Conservation (phyloP, 2,329 filamentous ascomycete genomes). For the Blastomyces percursus region DNA sequence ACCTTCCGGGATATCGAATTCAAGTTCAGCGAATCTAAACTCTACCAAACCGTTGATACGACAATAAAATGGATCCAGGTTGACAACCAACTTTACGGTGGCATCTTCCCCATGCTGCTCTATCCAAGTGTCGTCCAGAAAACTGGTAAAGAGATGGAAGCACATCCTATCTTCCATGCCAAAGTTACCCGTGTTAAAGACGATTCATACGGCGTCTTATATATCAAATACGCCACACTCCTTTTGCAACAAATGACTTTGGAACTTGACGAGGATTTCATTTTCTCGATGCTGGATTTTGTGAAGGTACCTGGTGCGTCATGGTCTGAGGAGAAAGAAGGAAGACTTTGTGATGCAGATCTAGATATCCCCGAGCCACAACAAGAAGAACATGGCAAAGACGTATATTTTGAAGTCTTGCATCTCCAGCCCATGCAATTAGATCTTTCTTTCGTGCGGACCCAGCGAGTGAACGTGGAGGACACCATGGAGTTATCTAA, state of each 20-base stretch:
- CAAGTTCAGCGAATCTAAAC: constrained; percentile 81
- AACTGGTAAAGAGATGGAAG: constrained; percentile 89
- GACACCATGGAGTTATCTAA: constrained; percentile 85
- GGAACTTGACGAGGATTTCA: constrained; percentile 95
- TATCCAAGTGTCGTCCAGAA: constrained; percentile 98
- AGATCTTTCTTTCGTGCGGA: constrained; percentile 92
- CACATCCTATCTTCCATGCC: constrained; percentile 85
- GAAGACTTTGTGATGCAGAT: constrained; percentile 76
- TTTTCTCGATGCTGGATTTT: constrained; percentile 91
- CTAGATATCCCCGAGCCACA: constrained; percentile 88
- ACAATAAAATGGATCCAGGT: constrained; percentile 98
- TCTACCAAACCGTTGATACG: constrained; percentile 84
- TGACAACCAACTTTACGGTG: constrained; percentile 96
- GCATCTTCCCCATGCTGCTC: constrained; percentile 92
- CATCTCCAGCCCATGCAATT: constrained; percentile 98
- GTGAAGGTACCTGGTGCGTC: constrained; percentile 82
- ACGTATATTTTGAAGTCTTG: constrained; percentile 95
- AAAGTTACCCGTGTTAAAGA: constrained; percentile 94
- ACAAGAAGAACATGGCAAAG: constrained; percentile 71
- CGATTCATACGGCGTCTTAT: constrained; percentile 92
- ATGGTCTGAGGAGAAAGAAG: constrained; percentile 74
- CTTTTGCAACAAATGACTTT: constrained; percentile 96
- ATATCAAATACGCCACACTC: constrained; percentile 95
- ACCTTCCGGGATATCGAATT: constrained; percentile 86
- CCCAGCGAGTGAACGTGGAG: constrained; percentile 90